Evolutionary conservation across 2,329 filamentous ascomycete species (phyloP).

Genomic region (Penicillium sp.): DNA sequence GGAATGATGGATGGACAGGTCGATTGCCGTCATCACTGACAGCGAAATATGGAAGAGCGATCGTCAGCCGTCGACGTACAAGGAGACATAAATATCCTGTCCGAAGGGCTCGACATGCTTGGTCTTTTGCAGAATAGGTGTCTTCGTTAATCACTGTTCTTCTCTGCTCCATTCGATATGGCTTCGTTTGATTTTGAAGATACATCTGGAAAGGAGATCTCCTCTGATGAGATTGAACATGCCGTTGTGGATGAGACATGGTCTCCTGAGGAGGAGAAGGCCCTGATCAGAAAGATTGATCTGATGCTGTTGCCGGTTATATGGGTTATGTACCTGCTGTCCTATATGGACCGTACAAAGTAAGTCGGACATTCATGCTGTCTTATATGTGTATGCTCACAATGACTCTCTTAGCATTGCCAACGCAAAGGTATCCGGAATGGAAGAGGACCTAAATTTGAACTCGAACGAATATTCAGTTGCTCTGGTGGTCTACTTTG

Average conservation of each 20-base stretch:
- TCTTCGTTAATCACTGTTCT: neutral
- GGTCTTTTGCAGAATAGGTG: neutral
- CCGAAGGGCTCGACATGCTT: neutral
- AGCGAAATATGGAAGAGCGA: neutral
- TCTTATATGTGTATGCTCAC: neutral
- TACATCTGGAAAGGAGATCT: constrained; percentile 10
- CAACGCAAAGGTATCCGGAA: constrained; percentile 28
- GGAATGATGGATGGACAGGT: neutral
- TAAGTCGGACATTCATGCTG: neutral
- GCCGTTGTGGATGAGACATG: constrained; percentile 7
- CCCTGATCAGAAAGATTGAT: constrained; percentile 49
- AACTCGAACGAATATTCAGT: constrained; percentile 51
- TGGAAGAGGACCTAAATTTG: constrained; percentile 20
- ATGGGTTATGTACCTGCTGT: constrained; percentile 53
- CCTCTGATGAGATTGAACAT: constrained; percentile 21
- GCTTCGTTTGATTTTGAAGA: neutral
- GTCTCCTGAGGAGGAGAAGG: constrained; percentile 40
- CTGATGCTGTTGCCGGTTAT: constrained; percentile 48
- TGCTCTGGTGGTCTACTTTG: constrained; percentile 56
- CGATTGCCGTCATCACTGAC: constrained; percentile 5
- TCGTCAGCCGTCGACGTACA: neutral
- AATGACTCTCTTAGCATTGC: constrained; percentile 15
- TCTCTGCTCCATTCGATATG: neutral
- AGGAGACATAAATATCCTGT: constrained; percentile 9
- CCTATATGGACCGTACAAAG: constrained; percentile 43